Conservation (phyloP, 176 grass and related monocot species). For the Triticum timopheevii region DNA sequence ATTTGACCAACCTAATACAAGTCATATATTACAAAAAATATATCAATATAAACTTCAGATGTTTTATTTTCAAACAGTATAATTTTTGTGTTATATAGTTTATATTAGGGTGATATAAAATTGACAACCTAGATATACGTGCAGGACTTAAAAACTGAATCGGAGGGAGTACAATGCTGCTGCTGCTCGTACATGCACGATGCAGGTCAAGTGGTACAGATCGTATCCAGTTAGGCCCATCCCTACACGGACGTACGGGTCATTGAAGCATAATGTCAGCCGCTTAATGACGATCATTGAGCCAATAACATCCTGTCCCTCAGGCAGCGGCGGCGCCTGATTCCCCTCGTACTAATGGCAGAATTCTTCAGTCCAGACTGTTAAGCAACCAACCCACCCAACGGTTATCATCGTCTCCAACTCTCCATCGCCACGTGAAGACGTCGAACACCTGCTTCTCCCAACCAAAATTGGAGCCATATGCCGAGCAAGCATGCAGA, state of each 20-base stretch:
- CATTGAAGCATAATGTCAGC: slow-evolving; percentile 1
- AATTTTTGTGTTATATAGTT: too few relatives aligned
- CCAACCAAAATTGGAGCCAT: slow-evolving; percentile 1
- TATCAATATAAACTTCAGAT: too few relatives aligned
- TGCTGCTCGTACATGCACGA: not conserved
- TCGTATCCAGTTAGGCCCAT: not conserved
- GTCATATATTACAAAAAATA: too few relatives aligned
- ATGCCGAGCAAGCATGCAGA: not conserved
- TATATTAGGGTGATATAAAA: too few relatives aligned
- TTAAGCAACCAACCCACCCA: not conserved
- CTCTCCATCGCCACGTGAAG: not conserved
- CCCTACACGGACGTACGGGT: not conserved
- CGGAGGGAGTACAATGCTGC: not conserved
- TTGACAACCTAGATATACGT: too few relatives aligned
- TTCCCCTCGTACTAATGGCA: not conserved
- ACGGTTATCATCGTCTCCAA: not conserved
- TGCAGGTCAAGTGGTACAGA: not conserved
- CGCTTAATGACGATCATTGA: not conserved
- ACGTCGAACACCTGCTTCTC: not conserved
- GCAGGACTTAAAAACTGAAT: too few relatives aligned
- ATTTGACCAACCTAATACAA: too few relatives aligned
- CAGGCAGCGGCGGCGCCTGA: not conserved
- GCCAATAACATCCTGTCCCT: not conserved
- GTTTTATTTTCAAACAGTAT: too few relatives aligned
- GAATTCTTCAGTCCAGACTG: not conserved